Evolutionary conservation across 1,284 basidiomycete species (phyloP), one percentile per base, ranked within the genome.

Genomic region (Cystobasidium slooffiae): DNA sequence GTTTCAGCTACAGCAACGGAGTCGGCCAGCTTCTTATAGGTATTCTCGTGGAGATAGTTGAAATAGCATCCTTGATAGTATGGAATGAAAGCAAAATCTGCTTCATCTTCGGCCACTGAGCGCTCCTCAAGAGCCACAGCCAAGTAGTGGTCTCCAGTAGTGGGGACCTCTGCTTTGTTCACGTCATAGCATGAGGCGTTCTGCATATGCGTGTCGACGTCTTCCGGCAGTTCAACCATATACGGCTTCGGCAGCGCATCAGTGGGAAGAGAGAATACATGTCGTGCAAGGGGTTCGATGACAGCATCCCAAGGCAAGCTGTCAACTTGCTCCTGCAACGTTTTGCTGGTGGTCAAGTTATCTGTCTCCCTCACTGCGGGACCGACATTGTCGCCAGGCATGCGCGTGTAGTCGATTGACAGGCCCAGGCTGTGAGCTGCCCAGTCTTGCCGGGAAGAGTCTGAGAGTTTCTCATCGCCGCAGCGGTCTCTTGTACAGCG

Each of bases 21-120:
- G 20, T 76, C 82, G 47, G 82, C 81, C 68, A 84, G 75, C 56
- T 79, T 79, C 66, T 79, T 78, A 76, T 78, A 78, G 22, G 78
- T 82, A 51, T 78, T 79, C 53, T 79, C 78, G n/a, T 77, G 76
- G 1, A 83, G 82, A 74, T 83, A 78, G 63, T 81, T 81, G 59
- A 83, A 81, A 65, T 84, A 81, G 78, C 84, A 83, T 18, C 84
- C 81, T 76, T 68, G 80, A 77, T 83, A 85, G 46, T 83, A 83
- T 0, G 84, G 84, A 6, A 85, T 75, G 22, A 84, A 78, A 59
- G 84, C 79, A 66, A 84, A 79, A 16, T 84, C 83, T 5, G 84
- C 84, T 53, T 85, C 82, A n/a, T 82, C 80, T 6, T 83, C 80
- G 0, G 81, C 76, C 4, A 83, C 82, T 8, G 78, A 80, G 6